These are phyloP conservation scores for Exophiala sideris DNA, from an alignment of 2,329 filamentous ascomycete species.

Conservation along the genomic window DNA sequence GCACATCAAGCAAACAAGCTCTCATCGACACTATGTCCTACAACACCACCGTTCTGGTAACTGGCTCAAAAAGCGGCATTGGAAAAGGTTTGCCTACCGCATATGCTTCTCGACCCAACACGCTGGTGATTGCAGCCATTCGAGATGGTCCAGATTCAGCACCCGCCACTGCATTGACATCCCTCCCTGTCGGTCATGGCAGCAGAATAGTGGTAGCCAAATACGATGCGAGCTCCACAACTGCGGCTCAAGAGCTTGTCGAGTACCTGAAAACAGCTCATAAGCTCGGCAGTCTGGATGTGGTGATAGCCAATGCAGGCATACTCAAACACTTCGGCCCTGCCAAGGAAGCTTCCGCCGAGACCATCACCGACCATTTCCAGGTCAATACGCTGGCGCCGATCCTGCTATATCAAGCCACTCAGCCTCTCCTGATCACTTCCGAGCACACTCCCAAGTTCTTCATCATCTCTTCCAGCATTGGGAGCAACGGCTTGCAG, in stretches of 20 bases:
- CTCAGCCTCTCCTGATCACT: conserved; percentile 35
- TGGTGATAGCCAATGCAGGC: conserved; percentile 53
- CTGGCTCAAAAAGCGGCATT: conserved; percentile 20
- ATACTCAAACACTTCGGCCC: conserved; percentile 35
- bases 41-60: conserved; percentile 16
- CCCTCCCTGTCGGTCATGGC: conserved; percentile 34
- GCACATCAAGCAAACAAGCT: too few species aligned
- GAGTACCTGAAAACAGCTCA: conserved; percentile 30
- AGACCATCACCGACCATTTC: conserved; percentile 40
- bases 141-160: conserved; percentile 19
- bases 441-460: conserved; percentile 33
- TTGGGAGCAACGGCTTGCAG: conserved; percentile 36
- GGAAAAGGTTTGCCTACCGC: conserved; percentile 18
- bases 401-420: conserved; percentile 34
- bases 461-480: conserved; percentile 37
- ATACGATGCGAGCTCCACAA: conserved; percentile 37
- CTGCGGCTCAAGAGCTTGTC: conserved; percentile 34
- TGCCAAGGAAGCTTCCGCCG: conserved; percentile 34
- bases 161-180: conserved; percentile 28
- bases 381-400: conserved; percentile 40
- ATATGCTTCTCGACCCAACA: conserved; percentile 19
- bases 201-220: conserved; percentile 41
- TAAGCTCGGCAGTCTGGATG: conserved; percentile 43
- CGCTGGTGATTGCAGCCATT: conserved; percentile 21
- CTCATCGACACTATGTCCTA: conserved; percentile 8